Evolutionary conservation across 1,284 basidiomycete species (phyloP).

Genomic region (Cronartium quercuum): DNA sequence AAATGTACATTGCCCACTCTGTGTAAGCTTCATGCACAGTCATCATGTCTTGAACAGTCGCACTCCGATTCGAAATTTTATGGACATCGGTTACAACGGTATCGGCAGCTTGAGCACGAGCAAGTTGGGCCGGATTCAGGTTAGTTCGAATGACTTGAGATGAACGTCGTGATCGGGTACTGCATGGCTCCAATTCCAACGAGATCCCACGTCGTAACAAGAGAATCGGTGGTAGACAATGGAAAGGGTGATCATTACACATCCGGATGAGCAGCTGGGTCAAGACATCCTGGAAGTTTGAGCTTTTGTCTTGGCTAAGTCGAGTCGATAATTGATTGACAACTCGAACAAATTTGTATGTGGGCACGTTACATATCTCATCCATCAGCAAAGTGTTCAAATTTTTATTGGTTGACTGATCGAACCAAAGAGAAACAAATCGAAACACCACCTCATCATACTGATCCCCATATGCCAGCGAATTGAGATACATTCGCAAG

Average conservation of each 20-base stretch:
- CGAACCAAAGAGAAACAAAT: conserved; percentile 85
- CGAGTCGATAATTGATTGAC: conserved; percentile 87
- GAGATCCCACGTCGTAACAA: conserved; percentile 52
- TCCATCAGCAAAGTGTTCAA: conserved; percentile 56
- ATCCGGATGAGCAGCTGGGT: conserved; percentile 66
- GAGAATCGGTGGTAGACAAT: conserved; percentile 83
- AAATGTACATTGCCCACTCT: conserved; percentile 61
- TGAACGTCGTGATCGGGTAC: conserved; percentile 34
- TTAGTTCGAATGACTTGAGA: conserved; percentile 33
- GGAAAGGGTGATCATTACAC: conserved; percentile 86
- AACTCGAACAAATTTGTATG: conserved; percentile 81
- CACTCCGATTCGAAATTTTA: conserved; percentile 50
- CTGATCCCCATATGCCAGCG: conserved; percentile 62
- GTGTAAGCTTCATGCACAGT: conserved; percentile 66
- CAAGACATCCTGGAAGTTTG: conserved; percentile 60
- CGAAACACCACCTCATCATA: conserved; percentile 71
- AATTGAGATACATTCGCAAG: conserved; percentile 73
- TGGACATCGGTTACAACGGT: conserved; percentile 63
- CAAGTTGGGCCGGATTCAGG: conserved; percentile 32
- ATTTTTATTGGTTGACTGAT: conserved; percentile 62
- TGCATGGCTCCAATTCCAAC: conserved; percentile 40
- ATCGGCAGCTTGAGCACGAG: conserved; percentile 63
- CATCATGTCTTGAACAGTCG: conserved; percentile 60
- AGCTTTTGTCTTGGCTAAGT: conserved; percentile 53
- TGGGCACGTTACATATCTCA: conserved; percentile 64